Evolutionary conservation across 495 filamentous ascomycete species (phyloP).

Genomic region (Hypoxylon fragiforme): DNA sequence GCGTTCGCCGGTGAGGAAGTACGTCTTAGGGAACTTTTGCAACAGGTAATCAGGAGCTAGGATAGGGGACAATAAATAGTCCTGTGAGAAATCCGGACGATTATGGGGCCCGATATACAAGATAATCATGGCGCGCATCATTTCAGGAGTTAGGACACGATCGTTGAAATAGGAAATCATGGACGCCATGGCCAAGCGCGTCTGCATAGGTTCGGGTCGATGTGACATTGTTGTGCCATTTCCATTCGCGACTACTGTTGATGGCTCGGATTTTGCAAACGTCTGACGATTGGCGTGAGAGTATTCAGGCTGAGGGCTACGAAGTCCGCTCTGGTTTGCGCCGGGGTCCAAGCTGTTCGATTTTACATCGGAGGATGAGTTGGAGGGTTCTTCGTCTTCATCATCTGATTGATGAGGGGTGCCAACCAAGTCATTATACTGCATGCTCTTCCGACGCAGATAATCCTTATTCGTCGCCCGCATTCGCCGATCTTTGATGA

Average conservation of each 20-base stretch:
- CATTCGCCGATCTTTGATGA: conserved; percentile 82
- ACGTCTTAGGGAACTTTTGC: conserved; percentile 83
- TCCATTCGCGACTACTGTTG: conserved; percentile 15
- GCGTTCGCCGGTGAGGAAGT: conserved; percentile 90
- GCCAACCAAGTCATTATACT: conserved; percentile 58
- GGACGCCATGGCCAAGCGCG: conserved; percentile 86
- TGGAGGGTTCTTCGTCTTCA: conserved; percentile 52
- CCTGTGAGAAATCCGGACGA: conserved; percentile 87
- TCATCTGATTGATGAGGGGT: conserved; percentile 69
- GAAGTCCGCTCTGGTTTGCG: conserved; percentile 17
- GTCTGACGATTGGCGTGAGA: conserved; percentile 45
- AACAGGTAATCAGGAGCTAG: conserved; percentile 84
- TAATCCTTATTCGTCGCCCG: conserved; percentile 77
- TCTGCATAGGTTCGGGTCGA: conserved; percentile 71
- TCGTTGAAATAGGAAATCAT: conserved; percentile 98
- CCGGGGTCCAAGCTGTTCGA: conserved; percentile 12
- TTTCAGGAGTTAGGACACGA: conserved; percentile 90
- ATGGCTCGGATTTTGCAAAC: conserved; percentile 38
- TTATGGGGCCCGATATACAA: conserved; percentile 93
- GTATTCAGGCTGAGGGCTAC: conserved; percentile 47
- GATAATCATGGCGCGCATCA: conserved; percentile 99
- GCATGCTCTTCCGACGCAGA: conserved; percentile 73
- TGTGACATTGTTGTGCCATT: conserved; percentile 41
- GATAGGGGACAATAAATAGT: conserved; percentile 87
- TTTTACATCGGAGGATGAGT: conserved; percentile 12